phyloP scores from a whole-genome alignment of 805 yeast species.

The Saccharomycopsis oosterbeekiorum region DNA sequence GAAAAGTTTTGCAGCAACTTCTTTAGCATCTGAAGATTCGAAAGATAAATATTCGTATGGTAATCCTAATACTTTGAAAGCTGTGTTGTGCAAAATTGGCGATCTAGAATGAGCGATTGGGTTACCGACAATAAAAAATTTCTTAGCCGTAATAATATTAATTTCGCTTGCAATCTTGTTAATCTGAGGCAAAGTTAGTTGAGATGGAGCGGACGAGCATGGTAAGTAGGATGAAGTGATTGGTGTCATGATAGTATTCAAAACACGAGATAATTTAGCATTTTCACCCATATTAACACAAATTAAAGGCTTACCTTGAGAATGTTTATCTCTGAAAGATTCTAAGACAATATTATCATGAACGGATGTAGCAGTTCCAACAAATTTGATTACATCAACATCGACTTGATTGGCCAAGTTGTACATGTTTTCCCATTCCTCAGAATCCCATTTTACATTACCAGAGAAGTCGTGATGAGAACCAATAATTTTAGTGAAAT shows the following conservation, averaged over 20 bases:
- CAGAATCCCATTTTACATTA: slow-evolving; percentile 48
- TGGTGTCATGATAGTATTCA: slow-evolving; percentile 73
- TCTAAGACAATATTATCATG: slow-evolving; percentile 67
- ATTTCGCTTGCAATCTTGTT: slow-evolving; percentile 45
- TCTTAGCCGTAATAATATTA: slow-evolving; percentile 52
- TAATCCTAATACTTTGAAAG: slow-evolving; percentile 62
- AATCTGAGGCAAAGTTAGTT: slow-evolving; percentile 55
- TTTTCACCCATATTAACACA: slow-evolving; percentile 71
- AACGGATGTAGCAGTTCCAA: slow-evolving; percentile 59
- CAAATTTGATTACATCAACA: slow-evolving; percentile 73
- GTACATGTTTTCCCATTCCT: slow-evolving; percentile 69
- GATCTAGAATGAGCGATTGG: slow-evolving; percentile 86
- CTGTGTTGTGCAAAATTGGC: slow-evolving; percentile 77
- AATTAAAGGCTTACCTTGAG: slow-evolving; percentile 47
- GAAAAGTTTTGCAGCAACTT: slow-evolving; percentile 31
- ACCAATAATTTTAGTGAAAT: slow-evolving; percentile 64
- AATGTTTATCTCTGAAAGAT: slow-evolving; percentile 50
- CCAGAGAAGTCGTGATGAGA: slow-evolving; percentile 74
- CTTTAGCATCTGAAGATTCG: slow-evolving; percentile 56
- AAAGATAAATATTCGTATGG: slow-evolving; percentile 61
- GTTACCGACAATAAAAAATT: slow-evolving; percentile 66
- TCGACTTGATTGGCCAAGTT: slow-evolving; percentile 54
- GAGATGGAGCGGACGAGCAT: slow-evolving; percentile 71
- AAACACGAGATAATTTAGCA: slow-evolving; percentile 73
- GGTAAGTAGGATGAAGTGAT: slow-evolving; percentile 67